Conservation (phyloP, 2,329 filamentous ascomycete species). For the Fusarium equiseti region DNA sequence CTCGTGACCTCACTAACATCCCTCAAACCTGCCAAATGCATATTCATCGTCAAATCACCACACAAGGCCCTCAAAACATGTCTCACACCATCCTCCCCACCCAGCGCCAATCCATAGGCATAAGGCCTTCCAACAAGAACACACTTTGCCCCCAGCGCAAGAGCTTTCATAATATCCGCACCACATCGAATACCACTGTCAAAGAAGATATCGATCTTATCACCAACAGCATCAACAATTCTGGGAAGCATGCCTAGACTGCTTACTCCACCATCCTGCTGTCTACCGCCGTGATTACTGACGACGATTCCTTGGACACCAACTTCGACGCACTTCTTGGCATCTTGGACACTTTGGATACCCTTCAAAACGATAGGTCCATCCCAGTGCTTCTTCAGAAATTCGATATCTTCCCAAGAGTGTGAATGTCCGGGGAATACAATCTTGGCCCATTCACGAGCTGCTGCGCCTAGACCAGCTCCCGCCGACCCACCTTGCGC, state of each 20-base stretch:
- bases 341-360: constrained; percentile 27
- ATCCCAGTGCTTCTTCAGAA: constrained; percentile 32
- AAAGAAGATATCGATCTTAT: constrained; percentile 15
- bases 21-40: constrained; percentile 31
- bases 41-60: constrained; percentile 35
- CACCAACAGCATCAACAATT: constrained; percentile 9
- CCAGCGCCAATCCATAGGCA: constrained; percentile 1
- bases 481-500: constrained; percentile 26
- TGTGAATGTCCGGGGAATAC: constrained; percentile 30
- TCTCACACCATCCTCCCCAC: constrained; percentile 20
- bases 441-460: constrained; percentile 37
- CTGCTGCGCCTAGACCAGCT: constrained; percentile 18
- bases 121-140: constrained; percentile 20
- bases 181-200: constrained; percentile 21
- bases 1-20: constrained; percentile 15
- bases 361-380: constrained; percentile 29
- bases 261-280: constrained; percentile 31
- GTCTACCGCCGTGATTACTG: constrained; percentile 30
- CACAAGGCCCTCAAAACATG: constrained; percentile 23
- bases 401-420: constrained; percentile 29
- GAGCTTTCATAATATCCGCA: constrained; percentile 23
- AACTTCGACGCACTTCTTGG: constrained; percentile 21
- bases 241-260: constrained; percentile 31
- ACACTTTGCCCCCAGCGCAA: constrained; percentile 14
- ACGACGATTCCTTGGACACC: constrained; percentile 33